Conservation (phyloP, 345 rosid species). For the Eucalyptus cladocalyx region DNA sequence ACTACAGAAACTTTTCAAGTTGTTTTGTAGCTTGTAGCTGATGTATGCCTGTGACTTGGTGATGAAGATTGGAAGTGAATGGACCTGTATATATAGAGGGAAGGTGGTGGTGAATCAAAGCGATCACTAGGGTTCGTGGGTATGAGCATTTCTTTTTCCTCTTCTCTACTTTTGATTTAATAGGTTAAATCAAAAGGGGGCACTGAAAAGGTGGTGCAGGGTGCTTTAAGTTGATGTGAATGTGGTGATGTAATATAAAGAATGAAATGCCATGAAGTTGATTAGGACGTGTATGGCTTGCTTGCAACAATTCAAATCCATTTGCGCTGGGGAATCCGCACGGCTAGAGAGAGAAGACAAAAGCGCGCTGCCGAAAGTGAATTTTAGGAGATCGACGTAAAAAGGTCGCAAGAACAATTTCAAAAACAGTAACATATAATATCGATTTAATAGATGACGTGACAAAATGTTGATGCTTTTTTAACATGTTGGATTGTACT, state of each 20-base stretch:
- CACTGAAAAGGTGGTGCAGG: background rate
- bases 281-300: conserved; percentile 16
- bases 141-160: background rate
- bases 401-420: background rate
- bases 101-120: background rate
- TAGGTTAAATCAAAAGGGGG: background rate
- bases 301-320: background rate
- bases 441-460: background rate
- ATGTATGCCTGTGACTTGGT: background rate
- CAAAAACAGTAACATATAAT: background rate
- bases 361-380: conserved; percentile 11
- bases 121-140: background rate
- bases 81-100: background rate
- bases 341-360: conserved; percentile 4
- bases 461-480: background rate
- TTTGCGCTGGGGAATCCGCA: conserved; percentile 15
- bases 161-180: background rate
- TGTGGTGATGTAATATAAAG: background rate
- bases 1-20: background rate
- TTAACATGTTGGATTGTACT: background rate
- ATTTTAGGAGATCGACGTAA: background rate
- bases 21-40: background rate
- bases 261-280: background rate
- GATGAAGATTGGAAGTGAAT: background rate
- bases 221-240: background rate